Conservation (phyloP, 1,284 basidiomycete species). For the Coniferiporia weirii region DNA sequence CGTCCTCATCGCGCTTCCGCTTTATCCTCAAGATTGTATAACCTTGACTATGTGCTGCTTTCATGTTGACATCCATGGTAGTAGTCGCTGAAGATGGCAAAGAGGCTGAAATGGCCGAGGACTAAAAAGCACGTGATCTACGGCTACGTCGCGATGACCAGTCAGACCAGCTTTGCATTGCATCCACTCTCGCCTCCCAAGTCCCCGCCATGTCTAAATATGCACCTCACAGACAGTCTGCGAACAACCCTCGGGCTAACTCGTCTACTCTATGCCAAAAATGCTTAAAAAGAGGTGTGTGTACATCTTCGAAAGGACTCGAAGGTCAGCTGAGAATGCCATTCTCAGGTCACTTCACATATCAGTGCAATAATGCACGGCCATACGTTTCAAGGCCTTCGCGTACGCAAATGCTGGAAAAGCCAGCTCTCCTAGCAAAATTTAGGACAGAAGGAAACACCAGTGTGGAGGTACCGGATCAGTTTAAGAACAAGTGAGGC, state of each 20-base stretch:
- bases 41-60: background rate
- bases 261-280: slow-evolving; percentile 72
- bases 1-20: slow-evolving; percentile 72
- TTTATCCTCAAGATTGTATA: slow-evolving; percentile 75
- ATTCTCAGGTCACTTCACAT: slow-evolving; percentile 67
- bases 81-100: background rate
- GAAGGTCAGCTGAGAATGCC: background rate
- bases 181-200: background rate
- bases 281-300: slow-evolving; percentile 60
- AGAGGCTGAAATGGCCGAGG: background rate
- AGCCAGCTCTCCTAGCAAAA: slow-evolving; percentile 58
- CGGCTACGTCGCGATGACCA: background rate
- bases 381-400: slow-evolving; percentile 76
- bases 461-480: slow-evolving; percentile 71
- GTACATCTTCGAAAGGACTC: background rate
- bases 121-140: background rate
- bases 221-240: slow-evolving; percentile 62
- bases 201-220: slow-evolving; percentile 61
- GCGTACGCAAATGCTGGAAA: slow-evolving; percentile 70
- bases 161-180: background rate
- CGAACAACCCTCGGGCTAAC: slow-evolving; percentile 55
- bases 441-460: slow-evolving; percentile 61
- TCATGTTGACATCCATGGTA: background rate
- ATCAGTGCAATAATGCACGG: slow-evolving; percentile 65
- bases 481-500: slow-evolving; percentile 69